Base-by-base conservation (phyloP, 2,329 filamentous ascomycete species). In the Ramularia endophylla region DNA sequence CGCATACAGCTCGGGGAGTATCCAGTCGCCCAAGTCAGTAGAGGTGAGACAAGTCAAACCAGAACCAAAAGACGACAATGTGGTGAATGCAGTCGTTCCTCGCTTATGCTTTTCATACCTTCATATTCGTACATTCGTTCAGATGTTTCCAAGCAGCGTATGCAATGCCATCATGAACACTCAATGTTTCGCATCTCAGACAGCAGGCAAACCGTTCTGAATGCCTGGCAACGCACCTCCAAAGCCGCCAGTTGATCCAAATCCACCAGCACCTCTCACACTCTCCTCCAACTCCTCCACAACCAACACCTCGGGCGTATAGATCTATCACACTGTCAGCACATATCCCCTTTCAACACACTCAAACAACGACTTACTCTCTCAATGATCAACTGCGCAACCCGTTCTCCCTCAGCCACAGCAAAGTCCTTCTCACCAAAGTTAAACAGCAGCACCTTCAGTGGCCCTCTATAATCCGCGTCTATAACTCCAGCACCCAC, bases 401-500 rank as follows among this genome's bases (percentile, higher is more conserved):
- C 73, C 39, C 92, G 83, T 66, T 98, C 92, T 36, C 90, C 90
- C 60, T 84, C 81, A 59, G 83, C 83, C 52, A 98, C 73, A 32
- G 69, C 73, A 61, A 94, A 97, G 63, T 95, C 88, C 29, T 69
- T 68, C 37, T 95, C 88, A 38, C 76, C 77, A 65, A 94, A 83
- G 70, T 98, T 98, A 67, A 97, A 97, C 38, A 98, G 78, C 53
- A 98, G 75, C 18, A 98, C 85, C 73, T 94, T 95, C 58, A 98
- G 83, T 54, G 85, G 85, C 15, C 92, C 92, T 27, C 92, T 79
- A 72, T 98, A 98, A 67, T 98, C 92, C 25, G 90, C 89, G 65
- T 98, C 92, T 57, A 98, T 97, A 51, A 98, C 92, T 40, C 92
- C 92, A 0, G 92, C 92, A 48, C 94, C 88, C 0, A 86, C 92